Evolutionary conservation across 2,329 filamentous ascomycete genomes (phyloP).

Genomic region (Colletotrichum navitas): DNA sequence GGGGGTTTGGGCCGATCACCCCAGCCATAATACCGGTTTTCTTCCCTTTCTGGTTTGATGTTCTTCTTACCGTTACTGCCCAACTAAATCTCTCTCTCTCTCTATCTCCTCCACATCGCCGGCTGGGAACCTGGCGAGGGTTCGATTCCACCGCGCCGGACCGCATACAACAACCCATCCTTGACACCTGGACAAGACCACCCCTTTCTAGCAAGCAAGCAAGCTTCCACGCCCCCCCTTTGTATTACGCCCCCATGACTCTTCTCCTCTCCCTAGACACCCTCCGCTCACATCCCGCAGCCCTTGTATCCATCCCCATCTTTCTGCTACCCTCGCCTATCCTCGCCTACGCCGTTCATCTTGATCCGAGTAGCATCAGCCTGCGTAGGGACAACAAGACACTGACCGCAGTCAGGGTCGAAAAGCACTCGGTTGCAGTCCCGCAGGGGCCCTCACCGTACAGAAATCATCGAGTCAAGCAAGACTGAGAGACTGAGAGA

Average conservation of each 20-base stretch:
- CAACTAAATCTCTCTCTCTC: background rate
- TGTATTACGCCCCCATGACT: no score
- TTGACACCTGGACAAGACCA: no score
- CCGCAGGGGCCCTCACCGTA: background rate
- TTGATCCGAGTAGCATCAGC: constrained; percentile 28
- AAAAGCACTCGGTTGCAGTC: background rate
- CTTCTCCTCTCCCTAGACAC: no score
- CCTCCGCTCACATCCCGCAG: no score
- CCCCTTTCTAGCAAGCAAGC: no score
- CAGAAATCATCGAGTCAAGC: no score
- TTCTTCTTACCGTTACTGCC: background rate
- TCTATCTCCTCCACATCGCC: background rate
- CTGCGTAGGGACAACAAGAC: background rate
- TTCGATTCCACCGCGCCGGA: no score
- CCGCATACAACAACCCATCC: no score
- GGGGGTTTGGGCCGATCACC: background rate
- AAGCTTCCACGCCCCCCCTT: no score
- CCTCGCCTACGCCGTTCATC: background rate
- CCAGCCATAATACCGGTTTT: background rate
- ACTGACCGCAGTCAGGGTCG: background rate
- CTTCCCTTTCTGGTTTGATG: background rate
- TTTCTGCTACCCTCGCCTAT: no score
- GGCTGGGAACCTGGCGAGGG: background rate
- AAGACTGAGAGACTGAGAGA: no score
- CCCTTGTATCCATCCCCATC: no score